These are phyloP conservation scores for Fusarium incarnatum DNA, from an alignment of 2,329 filamentous ascomycete species.

Conservation along the genomic window DNA sequence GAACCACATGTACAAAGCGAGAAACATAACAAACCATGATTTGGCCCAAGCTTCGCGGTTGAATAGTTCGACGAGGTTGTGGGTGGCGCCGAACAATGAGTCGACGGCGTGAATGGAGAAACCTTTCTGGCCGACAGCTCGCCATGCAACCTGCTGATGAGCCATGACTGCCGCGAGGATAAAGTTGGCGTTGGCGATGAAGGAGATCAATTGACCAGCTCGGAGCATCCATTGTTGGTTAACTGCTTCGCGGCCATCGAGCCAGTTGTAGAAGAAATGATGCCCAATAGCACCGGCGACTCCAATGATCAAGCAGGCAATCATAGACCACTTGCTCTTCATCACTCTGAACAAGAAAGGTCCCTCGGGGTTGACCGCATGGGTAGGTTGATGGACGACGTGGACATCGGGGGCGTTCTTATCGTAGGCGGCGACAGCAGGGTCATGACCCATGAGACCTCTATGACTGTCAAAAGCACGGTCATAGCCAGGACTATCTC, in stretches of 20 bases:
- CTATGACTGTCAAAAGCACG: conserved; percentile 10
- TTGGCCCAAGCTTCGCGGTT: conserved; percentile 38
- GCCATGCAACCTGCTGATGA: conserved; percentile 30
- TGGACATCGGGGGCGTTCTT: neutral
- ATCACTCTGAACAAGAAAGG: conserved; percentile 14
- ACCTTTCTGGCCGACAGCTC: conserved; percentile 11
- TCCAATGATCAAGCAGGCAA: conserved; percentile 18
- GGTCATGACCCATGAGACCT: conserved; percentile 1
- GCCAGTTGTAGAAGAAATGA: conserved; percentile 20
- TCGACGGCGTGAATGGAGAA: conserved; percentile 34
- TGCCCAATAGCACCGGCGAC: conserved; percentile 5
- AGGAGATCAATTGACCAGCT: conserved; percentile 22
- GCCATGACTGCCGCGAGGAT: conserved; percentile 24
- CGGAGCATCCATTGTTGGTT: conserved; percentile 34
- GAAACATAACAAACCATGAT: conserved; percentile 39
- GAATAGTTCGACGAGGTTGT: conserved; percentile 31
- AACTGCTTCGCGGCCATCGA: conserved; percentile 13
- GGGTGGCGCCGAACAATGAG: conserved; percentile 30
- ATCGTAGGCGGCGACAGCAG: neutral
- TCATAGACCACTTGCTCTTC: conserved; percentile 33
- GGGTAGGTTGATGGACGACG: neutral
- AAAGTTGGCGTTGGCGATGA: conserved; percentile 29
- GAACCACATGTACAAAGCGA: conserved; percentile 39
- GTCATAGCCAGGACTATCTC: conserved; percentile 15
- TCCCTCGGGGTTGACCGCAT: neutral